Conservation (phyloP, 2,329 filamentous ascomycete genomes). For the Clarireedia paspali region DNA sequence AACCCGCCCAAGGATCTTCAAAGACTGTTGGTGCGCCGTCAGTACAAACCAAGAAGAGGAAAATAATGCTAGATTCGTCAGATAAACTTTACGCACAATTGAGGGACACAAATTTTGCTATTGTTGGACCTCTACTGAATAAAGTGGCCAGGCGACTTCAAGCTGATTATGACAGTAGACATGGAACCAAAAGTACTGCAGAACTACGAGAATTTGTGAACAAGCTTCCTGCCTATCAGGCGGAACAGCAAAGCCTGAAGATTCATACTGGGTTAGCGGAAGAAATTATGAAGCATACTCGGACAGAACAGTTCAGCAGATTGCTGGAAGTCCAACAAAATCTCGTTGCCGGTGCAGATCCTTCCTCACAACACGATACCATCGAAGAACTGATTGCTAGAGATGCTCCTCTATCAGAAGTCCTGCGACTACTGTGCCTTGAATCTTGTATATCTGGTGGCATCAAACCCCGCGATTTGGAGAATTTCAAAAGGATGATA, state of each 20-base stretch:
- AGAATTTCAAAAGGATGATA: constrained; percentile 80
- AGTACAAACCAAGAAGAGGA: constrained; percentile 69
- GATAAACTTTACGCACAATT: constrained; percentile 85
- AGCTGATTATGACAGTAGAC: constrained; percentile 80
- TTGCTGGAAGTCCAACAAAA: constrained; percentile 93
- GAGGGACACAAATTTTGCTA: constrained; percentile 89
- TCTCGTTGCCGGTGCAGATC: constrained; percentile 81
- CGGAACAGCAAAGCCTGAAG: constrained; percentile 87
- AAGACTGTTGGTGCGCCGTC: constrained; percentile 46
- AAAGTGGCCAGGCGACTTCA: constrained; percentile 82
- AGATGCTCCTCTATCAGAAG: constrained; percentile 69
- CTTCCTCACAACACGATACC: constrained; percentile 78
- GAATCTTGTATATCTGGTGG: constrained; percentile 88
- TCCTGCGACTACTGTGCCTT: constrained; percentile 79
- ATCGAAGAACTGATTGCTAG: constrained; percentile 94
- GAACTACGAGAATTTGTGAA: constrained; percentile 94
- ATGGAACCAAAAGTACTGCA: constrained; percentile 77
- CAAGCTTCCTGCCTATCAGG: constrained; percentile 84
- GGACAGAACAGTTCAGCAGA: constrained; percentile 81
- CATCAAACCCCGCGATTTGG: constrained; percentile 80
- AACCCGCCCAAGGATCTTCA: constrained; percentile 44
- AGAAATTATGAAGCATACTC: constrained; percentile 89
- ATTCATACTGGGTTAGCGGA: constrained; percentile 88
- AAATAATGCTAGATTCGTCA: constrained; percentile 79
- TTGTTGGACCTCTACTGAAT: constrained; percentile 82